A percentile compares a stretch with the other conserved stretches of the same genome.
Evolutionary conservation across 2,329 filamentous ascomycete species (phyloP).

Genomic region (Trichoderma sp.): DNA sequence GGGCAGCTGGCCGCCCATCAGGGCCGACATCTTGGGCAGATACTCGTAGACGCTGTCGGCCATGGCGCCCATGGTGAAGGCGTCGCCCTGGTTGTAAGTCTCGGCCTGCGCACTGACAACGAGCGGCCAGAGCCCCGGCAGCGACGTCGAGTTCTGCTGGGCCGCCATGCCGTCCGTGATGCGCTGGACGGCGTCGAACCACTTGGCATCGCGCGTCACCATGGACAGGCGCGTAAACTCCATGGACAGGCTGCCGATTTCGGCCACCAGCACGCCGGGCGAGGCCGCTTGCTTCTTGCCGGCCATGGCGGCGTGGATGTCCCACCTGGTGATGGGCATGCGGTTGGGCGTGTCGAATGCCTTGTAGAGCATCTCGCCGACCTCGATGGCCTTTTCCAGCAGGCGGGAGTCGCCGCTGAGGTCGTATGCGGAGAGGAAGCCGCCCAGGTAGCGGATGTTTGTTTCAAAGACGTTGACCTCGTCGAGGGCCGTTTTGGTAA

Average conservation of each 20-base stretch:
- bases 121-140: conserved; percentile 73
- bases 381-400: conserved; percentile 46
- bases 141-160: conserved; percentile 61
- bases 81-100: conserved; percentile 36
- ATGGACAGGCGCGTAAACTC: conserved; percentile 72
- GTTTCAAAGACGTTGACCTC: conserved; percentile 54
- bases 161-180: conserved; percentile 65
- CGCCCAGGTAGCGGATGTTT: conserved; percentile 53
- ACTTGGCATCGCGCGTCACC: conserved; percentile 65
- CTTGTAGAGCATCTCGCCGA: conserved; percentile 51
- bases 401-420: conserved; percentile 43
- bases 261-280: conserved; percentile 46
- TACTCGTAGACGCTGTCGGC: conserved; percentile 60
- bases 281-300: conserved; percentile 25
- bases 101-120: conserved; percentile 57
- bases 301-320: conserved; percentile 26
- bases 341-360: conserved; percentile 52
- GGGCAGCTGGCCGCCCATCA: conserved; percentile 58
- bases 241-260: conserved; percentile 64
- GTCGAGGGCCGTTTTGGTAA: conserved; percentile 40
- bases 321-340: conserved; percentile 40
- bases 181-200: conserved; percentile 69
- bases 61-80: conserved; percentile 50
- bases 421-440: conserved; percentile 49
- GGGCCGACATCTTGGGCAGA: conserved; percentile 58